A percentile compares a stretch with the other conserved stretches of the same genome.
Evolutionary conservation across 192 early-diverging fungal species (phyloP).

Genomic region (Rhizophagus prolifer): DNA sequence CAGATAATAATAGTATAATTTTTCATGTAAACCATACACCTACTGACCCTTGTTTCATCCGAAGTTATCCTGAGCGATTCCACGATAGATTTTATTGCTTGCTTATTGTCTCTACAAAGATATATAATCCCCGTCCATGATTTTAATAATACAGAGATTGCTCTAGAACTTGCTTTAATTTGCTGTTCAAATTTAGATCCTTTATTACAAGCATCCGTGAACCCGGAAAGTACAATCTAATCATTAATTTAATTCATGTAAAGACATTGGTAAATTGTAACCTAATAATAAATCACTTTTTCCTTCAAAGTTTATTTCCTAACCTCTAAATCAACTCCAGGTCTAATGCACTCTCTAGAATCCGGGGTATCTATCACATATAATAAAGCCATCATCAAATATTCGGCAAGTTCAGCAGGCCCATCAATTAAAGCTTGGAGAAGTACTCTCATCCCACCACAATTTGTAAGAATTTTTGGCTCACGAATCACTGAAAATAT

Average conservation of each 20-base stretch:
- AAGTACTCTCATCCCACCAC: slow-evolving; percentile 69
- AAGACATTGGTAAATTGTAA: background rate
- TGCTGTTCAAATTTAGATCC: slow-evolving; percentile 63
- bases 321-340: slow-evolving; percentile 78
- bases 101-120: slow-evolving; percentile 69
- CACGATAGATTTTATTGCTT: slow-evolving; percentile 67
- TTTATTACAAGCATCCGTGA: slow-evolving; percentile 73
- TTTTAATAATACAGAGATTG: slow-evolving; percentile 64
- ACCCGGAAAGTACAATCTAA: slow-evolving; percentile 73
- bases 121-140: slow-evolving; percentile 81
- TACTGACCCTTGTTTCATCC: slow-evolving; percentile 65
- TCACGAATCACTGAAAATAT: slow-evolving; percentile 55
- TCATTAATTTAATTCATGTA: background rate
- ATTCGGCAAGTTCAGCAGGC: slow-evolving; percentile 55
- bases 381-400: slow-evolving; percentile 62
- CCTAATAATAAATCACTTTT: background rate
- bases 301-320: background rate
- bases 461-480: slow-evolving; percentile 54
- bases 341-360: slow-evolving; percentile 63
- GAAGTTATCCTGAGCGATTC: slow-evolving; percentile 67
- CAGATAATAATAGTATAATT: slow-evolving; percentile 29
- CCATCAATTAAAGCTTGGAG: slow-evolving; percentile 67
- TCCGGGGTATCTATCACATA: slow-evolving; percentile 72
- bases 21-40: background rate
- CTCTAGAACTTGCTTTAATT: slow-evolving; percentile 62